Conservation (phyloP, 116 monocot species). For the Zostera marina region DNA sequence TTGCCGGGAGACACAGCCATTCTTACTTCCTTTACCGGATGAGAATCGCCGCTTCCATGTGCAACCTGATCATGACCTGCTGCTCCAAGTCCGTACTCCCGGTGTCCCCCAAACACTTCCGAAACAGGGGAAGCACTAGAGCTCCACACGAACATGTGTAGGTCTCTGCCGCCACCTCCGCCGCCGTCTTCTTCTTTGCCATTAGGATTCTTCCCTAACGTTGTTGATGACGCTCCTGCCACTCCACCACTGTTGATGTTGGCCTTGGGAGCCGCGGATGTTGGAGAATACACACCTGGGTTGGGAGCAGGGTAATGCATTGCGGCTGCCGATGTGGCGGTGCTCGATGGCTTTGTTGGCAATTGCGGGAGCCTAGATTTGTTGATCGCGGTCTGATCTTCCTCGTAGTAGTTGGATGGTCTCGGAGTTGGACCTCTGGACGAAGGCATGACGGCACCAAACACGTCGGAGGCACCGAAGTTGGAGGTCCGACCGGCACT, state of each 20-base stretch:
- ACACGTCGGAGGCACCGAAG: conserved; percentile 40
- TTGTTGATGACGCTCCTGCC: conserved; percentile 1
- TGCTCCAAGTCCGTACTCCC: too few species aligned
- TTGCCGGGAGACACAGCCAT: too few species aligned
- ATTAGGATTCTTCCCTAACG: background rate
- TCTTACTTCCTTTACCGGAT: too few species aligned
- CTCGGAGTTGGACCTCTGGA: conserved; percentile 27
- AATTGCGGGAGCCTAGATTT: conserved; percentile 15
- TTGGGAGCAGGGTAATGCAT: conserved; percentile 37
- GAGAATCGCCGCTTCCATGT: too few species aligned
- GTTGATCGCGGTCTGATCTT: background rate
- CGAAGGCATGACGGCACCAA: conserved; percentile 14
- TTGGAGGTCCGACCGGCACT: conserved; percentile 35
- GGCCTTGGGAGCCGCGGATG: conserved; percentile 10
- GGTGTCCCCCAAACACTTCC: conserved; percentile 6
- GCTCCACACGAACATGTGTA: conserved; percentile 43
- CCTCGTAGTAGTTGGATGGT: conserved; percentile 45
- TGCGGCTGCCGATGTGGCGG: background rate
- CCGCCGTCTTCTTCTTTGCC: conserved; percentile 2
- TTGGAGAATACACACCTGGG: conserved; percentile 21
- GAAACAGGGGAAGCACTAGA: conserved; percentile 39
- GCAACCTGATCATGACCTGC: too few species aligned
- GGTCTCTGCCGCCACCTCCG: conserved; percentile 12
- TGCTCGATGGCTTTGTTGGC: background rate
- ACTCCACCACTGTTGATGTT: background rate